Conservation (phyloP, 1,284 basidiomycete species). For the Sporisorium sorghi region DNA sequence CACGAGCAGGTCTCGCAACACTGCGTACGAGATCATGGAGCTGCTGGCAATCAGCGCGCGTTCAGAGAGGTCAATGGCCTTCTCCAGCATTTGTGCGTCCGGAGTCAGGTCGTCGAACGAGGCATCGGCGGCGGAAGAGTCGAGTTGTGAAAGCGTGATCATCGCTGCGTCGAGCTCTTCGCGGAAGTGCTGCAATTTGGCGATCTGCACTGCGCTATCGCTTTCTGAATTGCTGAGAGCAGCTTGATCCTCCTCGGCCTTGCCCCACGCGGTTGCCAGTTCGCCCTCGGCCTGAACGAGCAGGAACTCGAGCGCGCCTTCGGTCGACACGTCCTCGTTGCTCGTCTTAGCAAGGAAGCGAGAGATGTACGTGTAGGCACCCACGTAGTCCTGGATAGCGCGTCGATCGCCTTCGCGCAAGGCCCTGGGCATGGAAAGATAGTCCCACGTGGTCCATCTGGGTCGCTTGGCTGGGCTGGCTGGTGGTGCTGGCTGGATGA, state of each 20-base stretch:
- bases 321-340: constrained; percentile 50
- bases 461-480: constrained; percentile 12
- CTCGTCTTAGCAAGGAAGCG: constrained; percentile 74
- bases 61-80: constrained; percentile 40
- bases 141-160: constrained; percentile 35
- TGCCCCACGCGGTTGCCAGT: constrained; percentile 42
- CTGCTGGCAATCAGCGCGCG: constrained; percentile 44
- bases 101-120: constrained; percentile 17
- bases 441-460: constrained; percentile 35
- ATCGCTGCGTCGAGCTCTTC: constrained; percentile 43
- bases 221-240: constrained; percentile 18
- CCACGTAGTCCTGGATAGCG: constrained; percentile 75
- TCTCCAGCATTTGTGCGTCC: constrained; percentile 31
- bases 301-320: constrained; percentile 50
- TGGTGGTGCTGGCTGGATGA: neutral
- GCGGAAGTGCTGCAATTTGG: constrained; percentile 34
- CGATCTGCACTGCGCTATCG: constrained; percentile 14
- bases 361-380: constrained; percentile 76
- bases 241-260: constrained; percentile 21
- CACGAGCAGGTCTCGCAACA: constrained; percentile 48
- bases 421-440: constrained; percentile 42
- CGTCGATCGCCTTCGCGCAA: constrained; percentile 70
- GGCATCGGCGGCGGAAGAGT: constrained; percentile 15
- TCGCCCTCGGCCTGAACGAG: constrained; percentile 58
- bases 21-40: constrained; percentile 49